A percentile compares a stretch with the other conserved stretches of the same genome.
These are phyloP conservation scores for Phaeotremella fagi DNA, from an alignment of 768 basidiomycete species.

Conservation along the genomic window DNA sequence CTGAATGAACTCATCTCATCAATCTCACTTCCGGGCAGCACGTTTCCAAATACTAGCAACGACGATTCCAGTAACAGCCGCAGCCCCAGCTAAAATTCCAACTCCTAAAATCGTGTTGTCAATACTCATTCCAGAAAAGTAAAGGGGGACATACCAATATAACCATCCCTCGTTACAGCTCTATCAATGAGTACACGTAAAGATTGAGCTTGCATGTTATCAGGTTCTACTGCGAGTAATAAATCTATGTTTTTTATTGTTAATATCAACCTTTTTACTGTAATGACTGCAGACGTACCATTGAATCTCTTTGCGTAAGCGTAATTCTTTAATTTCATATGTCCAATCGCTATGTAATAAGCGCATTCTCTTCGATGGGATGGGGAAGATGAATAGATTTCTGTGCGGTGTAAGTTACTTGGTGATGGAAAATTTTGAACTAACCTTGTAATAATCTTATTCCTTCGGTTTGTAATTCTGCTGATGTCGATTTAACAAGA, in stretches of 20 bases:
- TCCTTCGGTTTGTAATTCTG: constrained; percentile 84
- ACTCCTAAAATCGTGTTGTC: constrained; percentile 64
- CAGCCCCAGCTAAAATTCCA: constrained; percentile 86
- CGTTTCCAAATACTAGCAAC: constrained; percentile 42
- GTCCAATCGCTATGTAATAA: constrained; percentile 91
- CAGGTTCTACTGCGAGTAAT: constrained; percentile 83
- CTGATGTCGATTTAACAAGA: constrained; percentile 79
- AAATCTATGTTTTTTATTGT: constrained; percentile 55
- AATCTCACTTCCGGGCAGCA: constrained; percentile 13
- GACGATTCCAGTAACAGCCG: constrained; percentile 62
- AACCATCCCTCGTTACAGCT: constrained; percentile 85
- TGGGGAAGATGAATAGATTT: constrained; percentile 85
- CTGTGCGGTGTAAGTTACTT: constrained; percentile 50
- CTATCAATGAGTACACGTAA: constrained; percentile 78
- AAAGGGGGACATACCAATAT: constrained; percentile 63
- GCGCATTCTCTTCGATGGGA: constrained; percentile 84
- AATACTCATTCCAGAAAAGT: too few species aligned
- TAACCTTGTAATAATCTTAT: constrained; percentile 83
- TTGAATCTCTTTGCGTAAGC: constrained; percentile 90
- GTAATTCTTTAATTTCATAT: constrained; percentile 95
- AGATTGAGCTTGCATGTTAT: constrained; percentile 87
- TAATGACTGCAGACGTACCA: constrained; percentile 58
- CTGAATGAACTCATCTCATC: too few species aligned
- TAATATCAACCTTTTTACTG: too few species aligned
- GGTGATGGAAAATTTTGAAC: constrained; percentile 10